Percentiles rank a stretch among this genome's conserved stretches.
Evolutionary conservation across 768 basidiomycete species (phyloP).

Genomic region (Ramaria sp.): DNA sequence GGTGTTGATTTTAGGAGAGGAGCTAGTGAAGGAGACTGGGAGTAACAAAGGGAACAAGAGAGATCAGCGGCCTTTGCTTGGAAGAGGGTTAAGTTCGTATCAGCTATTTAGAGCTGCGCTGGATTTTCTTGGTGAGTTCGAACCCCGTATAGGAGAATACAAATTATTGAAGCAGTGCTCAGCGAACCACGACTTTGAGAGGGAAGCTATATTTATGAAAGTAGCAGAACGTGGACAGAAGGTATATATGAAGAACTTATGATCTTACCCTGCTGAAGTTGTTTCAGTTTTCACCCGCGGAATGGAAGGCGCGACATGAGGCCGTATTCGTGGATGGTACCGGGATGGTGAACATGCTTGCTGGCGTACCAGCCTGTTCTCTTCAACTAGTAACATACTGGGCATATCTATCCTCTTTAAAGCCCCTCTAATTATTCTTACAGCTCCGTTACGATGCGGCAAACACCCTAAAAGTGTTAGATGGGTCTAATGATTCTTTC

Average conservation of each 20-base stretch:
- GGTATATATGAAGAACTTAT: constrained; percentile 25
- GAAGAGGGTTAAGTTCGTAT: constrained; percentile 79
- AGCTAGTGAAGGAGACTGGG: constrained; percentile 21
- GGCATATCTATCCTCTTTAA: background rate
- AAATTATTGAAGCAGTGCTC: constrained; percentile 6
- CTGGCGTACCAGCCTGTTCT: constrained; percentile 64
- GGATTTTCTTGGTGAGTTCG: constrained; percentile 64
- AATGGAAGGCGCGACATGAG: constrained; percentile 38
- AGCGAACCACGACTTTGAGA: constrained; percentile 66
- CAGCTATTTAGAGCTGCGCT: constrained; percentile 79
- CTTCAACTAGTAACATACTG: constrained; percentile 52
- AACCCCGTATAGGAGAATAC: background rate
- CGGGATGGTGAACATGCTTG: constrained; percentile 66
- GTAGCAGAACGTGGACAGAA: constrained; percentile 35
- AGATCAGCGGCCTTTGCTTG: constrained; percentile 45
- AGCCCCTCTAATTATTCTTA: background rate
- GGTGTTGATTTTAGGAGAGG: constrained; percentile 58
- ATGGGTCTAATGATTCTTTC: constrained; percentile 46
- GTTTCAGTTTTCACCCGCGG: constrained; percentile 43
- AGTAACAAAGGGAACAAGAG: constrained; percentile 17
- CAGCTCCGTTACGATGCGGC: constrained; percentile 71
- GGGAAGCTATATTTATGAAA: constrained; percentile 49
- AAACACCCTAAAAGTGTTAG: constrained; percentile 45
- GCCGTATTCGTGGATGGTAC: constrained; percentile 71
- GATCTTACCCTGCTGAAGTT: background rate